phyloP scores from a whole-genome alignment of 2,329 filamentous ascomycete genomes.

The Alternaria sp. region DNA sequence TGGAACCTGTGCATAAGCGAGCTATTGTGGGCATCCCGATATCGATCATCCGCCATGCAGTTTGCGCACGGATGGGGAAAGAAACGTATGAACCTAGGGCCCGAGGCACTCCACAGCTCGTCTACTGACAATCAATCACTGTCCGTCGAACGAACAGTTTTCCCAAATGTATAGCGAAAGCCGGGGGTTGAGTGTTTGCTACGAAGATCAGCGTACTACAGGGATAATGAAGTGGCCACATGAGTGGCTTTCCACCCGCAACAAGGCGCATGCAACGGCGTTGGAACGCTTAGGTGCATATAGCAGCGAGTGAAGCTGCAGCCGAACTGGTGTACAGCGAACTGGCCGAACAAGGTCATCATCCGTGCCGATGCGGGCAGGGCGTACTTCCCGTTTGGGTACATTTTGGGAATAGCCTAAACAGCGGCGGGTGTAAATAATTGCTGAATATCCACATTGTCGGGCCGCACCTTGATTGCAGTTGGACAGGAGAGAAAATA shows the following conservation, averaged over 20 bases:
- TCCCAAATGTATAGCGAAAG: neutral
- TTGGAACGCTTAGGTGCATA: neutral
- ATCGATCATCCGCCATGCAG: neutral
- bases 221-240: neutral
- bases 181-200: neutral
- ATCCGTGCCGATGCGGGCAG: conserved; percentile 4
- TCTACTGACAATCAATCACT: neutral
- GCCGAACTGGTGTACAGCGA: neutral
- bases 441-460: conserved; percentile 1
- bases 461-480: neutral
- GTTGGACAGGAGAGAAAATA: neutral
- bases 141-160: neutral
- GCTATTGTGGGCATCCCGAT: neutral
- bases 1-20: neutral
- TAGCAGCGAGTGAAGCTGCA: conserved; percentile 1
- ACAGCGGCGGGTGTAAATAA: neutral
- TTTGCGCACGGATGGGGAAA: conserved; percentile 2
- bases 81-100: neutral
- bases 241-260: neutral
- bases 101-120: neutral
- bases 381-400: neutral
- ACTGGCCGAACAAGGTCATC: neutral
- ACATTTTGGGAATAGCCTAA: conserved; percentile 2
- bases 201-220: conserved; percentile 2
- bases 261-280: conserved; percentile 3